These are phyloP conservation scores for Thalassiosira profunda DNA, from an alignment of 108 stramenopile species.

Conservation along the genomic window DNA sequence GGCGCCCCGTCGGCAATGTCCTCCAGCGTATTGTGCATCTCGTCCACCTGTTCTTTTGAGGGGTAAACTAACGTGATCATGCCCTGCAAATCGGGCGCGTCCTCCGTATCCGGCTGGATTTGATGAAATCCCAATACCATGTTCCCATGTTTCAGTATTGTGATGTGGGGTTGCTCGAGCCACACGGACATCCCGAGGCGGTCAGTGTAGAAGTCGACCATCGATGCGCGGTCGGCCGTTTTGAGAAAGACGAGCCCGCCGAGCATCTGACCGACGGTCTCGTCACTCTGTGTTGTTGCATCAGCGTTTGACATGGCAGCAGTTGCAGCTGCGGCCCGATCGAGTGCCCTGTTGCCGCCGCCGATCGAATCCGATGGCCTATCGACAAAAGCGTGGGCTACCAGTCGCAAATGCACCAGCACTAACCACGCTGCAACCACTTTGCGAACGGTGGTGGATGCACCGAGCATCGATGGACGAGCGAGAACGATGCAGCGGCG, in stretches of 20 bases:
- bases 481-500: no score
- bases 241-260: slow-evolving; percentile 44
- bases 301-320: background rate
- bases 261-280: slow-evolving; percentile 44
- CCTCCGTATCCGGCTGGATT: slow-evolving; percentile 1
- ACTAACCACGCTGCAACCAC: no score
- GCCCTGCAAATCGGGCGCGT: slow-evolving; percentile 34
- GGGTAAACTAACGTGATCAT: slow-evolving; percentile 57
- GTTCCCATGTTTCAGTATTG: slow-evolving; percentile 40
- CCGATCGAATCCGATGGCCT: no score
- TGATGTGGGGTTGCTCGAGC: slow-evolving; percentile 51
- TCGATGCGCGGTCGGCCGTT: slow-evolving; percentile 14
- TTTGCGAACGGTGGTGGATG: no score
- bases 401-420: no score
- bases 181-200: slow-evolving; percentile 28
- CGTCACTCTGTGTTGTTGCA: slow-evolving; percentile 19
- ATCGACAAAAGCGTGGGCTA: no score
- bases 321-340: background rate
- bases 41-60: slow-evolving; percentile 34
- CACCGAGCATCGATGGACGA: no score
- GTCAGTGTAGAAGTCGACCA: slow-evolving; percentile 26
- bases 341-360: background rate
- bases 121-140: slow-evolving; percentile 50
- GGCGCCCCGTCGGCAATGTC: slow-evolving; percentile 39
- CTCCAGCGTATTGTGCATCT: slow-evolving; percentile 28